These are phyloP conservation scores for Verticillium nonalfalfae DNA, from an alignment of 2,329 filamentous ascomycete genomes.

Conservation along the genomic window DNA sequence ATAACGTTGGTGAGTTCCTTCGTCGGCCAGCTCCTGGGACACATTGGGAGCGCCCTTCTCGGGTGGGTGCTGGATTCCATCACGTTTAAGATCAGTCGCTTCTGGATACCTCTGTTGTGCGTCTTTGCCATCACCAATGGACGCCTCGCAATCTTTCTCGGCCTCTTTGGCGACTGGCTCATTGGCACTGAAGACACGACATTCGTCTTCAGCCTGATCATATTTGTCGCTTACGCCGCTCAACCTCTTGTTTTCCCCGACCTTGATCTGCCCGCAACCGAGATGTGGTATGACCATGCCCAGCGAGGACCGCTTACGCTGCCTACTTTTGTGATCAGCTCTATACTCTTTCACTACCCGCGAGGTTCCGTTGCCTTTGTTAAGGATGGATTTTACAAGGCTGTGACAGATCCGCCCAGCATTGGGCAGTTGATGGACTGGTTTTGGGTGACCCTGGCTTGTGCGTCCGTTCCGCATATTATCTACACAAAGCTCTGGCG, in stretches of 20 bases:
- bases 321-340: neutral
- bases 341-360: neutral
- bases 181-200: neutral
- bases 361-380: neutral
- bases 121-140: neutral
- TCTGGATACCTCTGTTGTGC: neutral
- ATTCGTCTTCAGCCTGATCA: neutral
- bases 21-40: neutral
- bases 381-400: neutral
- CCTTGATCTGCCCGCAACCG: neutral
- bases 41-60: neutral
- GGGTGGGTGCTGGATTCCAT: neutral
- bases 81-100: neutral
- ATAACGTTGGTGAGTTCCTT: neutral
- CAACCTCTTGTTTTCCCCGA: neutral
- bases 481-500: neutral
- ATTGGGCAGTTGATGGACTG: neutral
- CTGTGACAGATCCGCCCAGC: neutral
- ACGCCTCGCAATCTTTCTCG: neutral
- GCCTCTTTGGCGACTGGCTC: neutral
- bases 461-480: neutral
- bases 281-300: neutral
- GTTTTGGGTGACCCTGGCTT: neutral
- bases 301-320: neutral
- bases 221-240: neutral